These are phyloP conservation scores for Mortierella sp. DNA, from an alignment of 371 early-diverging fungal genomes.

Conservation along the genomic window DNA sequence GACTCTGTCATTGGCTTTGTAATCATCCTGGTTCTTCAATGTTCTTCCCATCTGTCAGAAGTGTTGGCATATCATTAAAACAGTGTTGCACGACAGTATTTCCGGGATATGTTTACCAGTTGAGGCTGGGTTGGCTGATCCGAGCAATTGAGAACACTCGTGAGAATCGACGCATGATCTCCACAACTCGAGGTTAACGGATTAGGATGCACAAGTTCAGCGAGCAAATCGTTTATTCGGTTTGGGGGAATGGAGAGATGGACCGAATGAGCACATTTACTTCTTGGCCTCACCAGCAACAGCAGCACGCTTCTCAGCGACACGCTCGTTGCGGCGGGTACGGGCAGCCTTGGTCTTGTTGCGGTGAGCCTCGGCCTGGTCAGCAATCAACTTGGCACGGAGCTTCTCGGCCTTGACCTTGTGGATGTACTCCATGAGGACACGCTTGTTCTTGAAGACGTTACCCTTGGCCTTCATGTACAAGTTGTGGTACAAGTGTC, in stretches of 20 bases:
- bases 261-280: conserved; percentile 31
- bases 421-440: conserved; percentile 99
- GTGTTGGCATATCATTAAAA: too few relatives aligned
- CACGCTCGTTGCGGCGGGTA: conserved; percentile 90
- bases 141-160: too few relatives aligned
- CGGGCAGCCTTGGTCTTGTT: conserved; percentile 96
- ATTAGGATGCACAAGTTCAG: conserved; percentile 19
- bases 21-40: too few relatives aligned
- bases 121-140: too few relatives aligned
- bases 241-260: not conserved
- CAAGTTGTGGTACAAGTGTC: conserved; percentile 97
- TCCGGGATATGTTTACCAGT: too few relatives aligned
- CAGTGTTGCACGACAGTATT: too few relatives aligned
- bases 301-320: conserved; percentile 90
- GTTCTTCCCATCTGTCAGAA: too few relatives aligned
- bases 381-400: conserved; percentile 93
- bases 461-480: conserved; percentile 99
- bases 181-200: too few relatives aligned
- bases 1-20: too few relatives aligned
- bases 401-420: conserved; percentile 99
- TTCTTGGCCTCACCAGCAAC: conserved; percentile 61
- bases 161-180: too few relatives aligned
- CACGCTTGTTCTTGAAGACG: conserved; percentile 99
- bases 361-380: conserved; percentile 99
- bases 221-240: conserved; percentile 33